phyloP scores from a whole-genome alignment of 495 filamentous ascomycete genomes.

The Penicillium soppii region DNA sequence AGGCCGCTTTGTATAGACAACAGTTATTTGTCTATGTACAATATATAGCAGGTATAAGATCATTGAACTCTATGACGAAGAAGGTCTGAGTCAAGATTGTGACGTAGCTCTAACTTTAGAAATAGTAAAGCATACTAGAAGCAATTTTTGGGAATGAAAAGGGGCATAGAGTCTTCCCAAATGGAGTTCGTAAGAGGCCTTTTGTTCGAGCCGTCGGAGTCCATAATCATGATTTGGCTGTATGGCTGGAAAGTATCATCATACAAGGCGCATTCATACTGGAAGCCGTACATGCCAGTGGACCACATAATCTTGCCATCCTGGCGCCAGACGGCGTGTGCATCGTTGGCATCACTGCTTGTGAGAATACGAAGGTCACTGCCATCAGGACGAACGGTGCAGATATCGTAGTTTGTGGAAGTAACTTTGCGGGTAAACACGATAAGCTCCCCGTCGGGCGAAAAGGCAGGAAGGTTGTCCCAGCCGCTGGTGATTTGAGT shows the following conservation, averaged over 20 bases:
- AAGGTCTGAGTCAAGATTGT: not conserved
- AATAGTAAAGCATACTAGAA: not conserved
- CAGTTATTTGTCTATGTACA: too few relatives aligned
- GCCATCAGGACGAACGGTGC: slow-evolving; percentile 38
- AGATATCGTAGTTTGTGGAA: slow-evolving; percentile 35
- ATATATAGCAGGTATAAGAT: too few relatives aligned
- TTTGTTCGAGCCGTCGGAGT: slow-evolving; percentile 33
- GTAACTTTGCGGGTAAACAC: slow-evolving; percentile 32
- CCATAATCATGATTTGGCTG: slow-evolving; percentile 34
- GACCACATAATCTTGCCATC: slow-evolving; percentile 36
- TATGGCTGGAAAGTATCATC: slow-evolving; percentile 38
- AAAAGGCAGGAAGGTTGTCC: slow-evolving; percentile 33
- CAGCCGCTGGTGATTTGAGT: slow-evolving; percentile 25
- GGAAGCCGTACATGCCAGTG: slow-evolving; percentile 34
- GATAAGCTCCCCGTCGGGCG: slow-evolving; percentile 27
- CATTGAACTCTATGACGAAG: not conserved
- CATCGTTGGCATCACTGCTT: slow-evolving; percentile 37
- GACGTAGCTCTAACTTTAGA: not conserved
- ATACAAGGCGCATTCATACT: slow-evolving; percentile 31
- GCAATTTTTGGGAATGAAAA: slow-evolving; percentile 21
- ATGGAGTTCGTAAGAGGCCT: slow-evolving; percentile 27
- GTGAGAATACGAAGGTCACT: slow-evolving; percentile 34
- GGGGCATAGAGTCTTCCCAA: slow-evolving; percentile 38
- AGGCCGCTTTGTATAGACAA: too few relatives aligned
- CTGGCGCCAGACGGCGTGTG: slow-evolving; percentile 40